Evolutionary conservation across 768 basidiomycete species (phyloP), one percentile per base, ranked within the genome.

Genomic region (Termitomyces sp.): DNA sequence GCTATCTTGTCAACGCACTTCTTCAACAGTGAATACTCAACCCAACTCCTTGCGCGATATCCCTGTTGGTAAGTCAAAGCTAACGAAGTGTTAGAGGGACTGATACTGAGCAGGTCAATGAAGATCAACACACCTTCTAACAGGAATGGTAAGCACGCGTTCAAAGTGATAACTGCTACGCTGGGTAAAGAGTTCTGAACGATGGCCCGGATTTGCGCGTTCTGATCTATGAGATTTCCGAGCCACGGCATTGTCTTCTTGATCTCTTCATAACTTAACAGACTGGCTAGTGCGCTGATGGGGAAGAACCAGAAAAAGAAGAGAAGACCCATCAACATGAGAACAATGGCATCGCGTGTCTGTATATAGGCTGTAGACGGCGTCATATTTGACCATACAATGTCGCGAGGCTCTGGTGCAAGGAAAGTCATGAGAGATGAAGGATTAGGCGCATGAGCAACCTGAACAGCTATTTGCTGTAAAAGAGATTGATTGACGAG

Each of bases 111-210:
- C 42, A 43, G 27, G 16, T 1, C 12, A n/a, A 38, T 21, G 62
- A 53, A 54, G 45, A 16, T 34, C 5, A 19, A 57, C 75, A 34
- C 55, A 90, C 93, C 90, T 75, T 97, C 95, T 19, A 99, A 75
- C 14, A 95, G 71, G 71, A 95, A 95, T 0, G 97, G 97, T 11
- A 98, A 67, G 29, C 90, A 59, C 0, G 91, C 94, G 71, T 98
- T 99, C 66, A 98, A 80, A 0, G 82, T 82, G 62, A 95, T 94
- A 78, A 98, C 84, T 2, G 89, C 96, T 52, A 95, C 80, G 25
- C 90, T 90, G 2, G 97, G 96, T 50, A 99, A 74, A 1, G 95
- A 95, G 62, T 95, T 98, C 73, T 98, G 95, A 21, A 98, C 92
- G 40, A 99, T 82, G 0, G 92, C 94, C 23, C 87, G 82, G 21